Percentiles rank a stretch among this genome's conserved stretches.
These are phyloP conservation scores for Colletotrichum godetiae DNA, from an alignment of 2,329 filamentous ascomycete species.

Conservation along the genomic window DNA sequence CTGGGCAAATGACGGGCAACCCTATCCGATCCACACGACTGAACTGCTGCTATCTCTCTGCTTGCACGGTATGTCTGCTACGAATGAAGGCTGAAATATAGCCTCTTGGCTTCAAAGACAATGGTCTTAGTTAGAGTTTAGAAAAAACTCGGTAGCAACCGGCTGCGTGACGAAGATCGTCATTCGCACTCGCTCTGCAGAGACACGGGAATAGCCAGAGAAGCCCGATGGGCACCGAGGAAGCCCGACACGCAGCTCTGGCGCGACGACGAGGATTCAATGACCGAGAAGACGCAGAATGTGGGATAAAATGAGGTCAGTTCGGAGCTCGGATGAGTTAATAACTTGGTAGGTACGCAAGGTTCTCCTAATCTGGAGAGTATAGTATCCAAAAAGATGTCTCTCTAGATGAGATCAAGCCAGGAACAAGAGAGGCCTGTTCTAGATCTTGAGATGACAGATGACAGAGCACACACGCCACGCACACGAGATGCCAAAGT, in stretches of 20 bases:
- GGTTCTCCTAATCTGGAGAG: not conserved
- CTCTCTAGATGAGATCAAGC: not conserved
- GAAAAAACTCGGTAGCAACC: not conserved
- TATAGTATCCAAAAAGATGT: not conserved
- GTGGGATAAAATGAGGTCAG: not conserved
- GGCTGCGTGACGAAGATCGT: too few relatives aligned
- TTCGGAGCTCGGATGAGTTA: not conserved
- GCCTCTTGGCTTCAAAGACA: not conserved
- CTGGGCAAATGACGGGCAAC: too few relatives aligned
- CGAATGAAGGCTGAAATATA: not conserved
- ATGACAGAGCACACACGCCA: not conserved
- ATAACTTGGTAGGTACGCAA: not conserved
- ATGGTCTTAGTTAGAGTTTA: not conserved
- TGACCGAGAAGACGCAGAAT: not conserved
- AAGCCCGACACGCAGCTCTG: not conserved
- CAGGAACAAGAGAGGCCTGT: not conserved
- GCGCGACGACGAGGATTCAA: not conserved
- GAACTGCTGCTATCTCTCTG: not conserved
- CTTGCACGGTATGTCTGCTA: not conserved
- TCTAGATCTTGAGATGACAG: not conserved
- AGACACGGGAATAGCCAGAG: not conserved
- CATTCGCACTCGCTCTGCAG: not conserved
- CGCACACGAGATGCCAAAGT: not conserved
- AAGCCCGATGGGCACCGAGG: not conserved
- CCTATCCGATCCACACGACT: not conserved